These are phyloP conservation scores for Eutrema yunnanense DNA, from an alignment of 345 rosid species.

Conservation along the genomic window DNA sequence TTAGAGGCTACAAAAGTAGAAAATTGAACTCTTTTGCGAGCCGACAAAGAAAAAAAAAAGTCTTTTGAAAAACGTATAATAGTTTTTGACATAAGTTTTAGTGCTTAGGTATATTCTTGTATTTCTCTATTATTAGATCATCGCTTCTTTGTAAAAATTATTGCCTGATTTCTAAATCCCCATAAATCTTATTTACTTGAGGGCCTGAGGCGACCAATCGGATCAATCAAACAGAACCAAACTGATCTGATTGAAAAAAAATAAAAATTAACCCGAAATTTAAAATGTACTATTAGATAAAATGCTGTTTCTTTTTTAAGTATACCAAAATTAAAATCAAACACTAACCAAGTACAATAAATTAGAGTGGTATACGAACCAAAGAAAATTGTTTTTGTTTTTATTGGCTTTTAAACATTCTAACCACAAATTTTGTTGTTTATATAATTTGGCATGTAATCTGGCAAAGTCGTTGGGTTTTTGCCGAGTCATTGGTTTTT, in stretches of 20 bases:
- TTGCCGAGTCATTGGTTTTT: not conserved
- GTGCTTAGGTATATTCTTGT: slow-evolving; percentile 20
- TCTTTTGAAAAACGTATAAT: slow-evolving; percentile 16
- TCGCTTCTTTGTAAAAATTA: not conserved
- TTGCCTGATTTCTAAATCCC: not conserved
- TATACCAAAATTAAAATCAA: too few relatives aligned
- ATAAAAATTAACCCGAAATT: not conserved
- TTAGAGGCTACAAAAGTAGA: slow-evolving; percentile 15
- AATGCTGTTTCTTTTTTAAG: not conserved
- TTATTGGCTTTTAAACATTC: not conserved
- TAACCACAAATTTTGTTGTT: not conserved
- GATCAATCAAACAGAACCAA: not conserved
- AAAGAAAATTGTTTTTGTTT: too few relatives aligned
- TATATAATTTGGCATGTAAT: not conserved
- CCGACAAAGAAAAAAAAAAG: slow-evolving; percentile 17
- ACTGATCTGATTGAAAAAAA: not conserved
- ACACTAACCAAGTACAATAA: not conserved
- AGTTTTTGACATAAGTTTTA: slow-evolving; percentile 14
- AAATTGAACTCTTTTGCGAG: slow-evolving; percentile 22
- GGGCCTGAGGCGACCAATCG: not conserved
- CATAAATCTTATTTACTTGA: not conserved
- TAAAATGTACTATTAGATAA: not conserved
- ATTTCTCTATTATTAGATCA: not conserved
- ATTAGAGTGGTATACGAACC: too few relatives aligned
- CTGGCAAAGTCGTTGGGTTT: not conserved